Percentiles rank a stretch among this genome's conserved stretches.
These are phyloP conservation scores for Pestalotiopsis sp. DNA, from an alignment of 2,329 filamentous ascomycete genomes.

Conservation along the genomic window DNA sequence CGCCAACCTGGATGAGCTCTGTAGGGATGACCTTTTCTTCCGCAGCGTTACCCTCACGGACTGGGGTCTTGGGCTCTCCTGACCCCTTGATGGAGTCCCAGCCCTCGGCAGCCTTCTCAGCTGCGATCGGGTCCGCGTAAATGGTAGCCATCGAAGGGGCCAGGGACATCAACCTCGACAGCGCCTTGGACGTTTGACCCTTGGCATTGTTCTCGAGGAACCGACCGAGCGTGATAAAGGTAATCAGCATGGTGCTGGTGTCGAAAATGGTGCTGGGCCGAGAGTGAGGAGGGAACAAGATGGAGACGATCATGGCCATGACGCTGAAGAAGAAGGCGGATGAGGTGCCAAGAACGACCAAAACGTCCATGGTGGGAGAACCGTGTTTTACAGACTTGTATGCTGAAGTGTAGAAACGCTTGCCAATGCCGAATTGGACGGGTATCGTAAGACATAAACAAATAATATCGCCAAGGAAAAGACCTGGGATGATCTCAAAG, in stretches of 20 bases:
- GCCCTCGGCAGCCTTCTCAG: conserved; percentile 82
- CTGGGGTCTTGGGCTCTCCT: conserved; percentile 48
- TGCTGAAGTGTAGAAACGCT: conserved; percentile 90
- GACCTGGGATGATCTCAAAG: conserved; percentile 67
- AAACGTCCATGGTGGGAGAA: conserved; percentile 95
- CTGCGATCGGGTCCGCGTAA: conserved; percentile 91
- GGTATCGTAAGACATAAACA: conserved; percentile 86
- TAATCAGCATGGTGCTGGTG: conserved; percentile 97
- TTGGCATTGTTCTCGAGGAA: conserved; percentile 95
- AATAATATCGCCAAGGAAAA: conserved; percentile 86
- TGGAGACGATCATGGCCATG: conserved; percentile 81
- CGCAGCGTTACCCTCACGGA: conserved; percentile 60
- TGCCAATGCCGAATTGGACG: conserved; percentile 94
- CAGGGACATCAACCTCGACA: conserved; percentile 93
- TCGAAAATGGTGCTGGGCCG: conserved; percentile 92
- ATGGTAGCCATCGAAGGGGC: conserved; percentile 97
- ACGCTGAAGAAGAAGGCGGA: conserved; percentile 96
- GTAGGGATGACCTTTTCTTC: conserved; percentile 89
- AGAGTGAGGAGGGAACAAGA: conserved; percentile 74
- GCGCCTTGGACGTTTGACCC: conserved; percentile 91
- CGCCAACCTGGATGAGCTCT: conserved; percentile 90
- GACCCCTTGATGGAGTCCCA: conserved; percentile 58
- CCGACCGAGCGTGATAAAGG: conserved; percentile 88
- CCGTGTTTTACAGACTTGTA: conserved; percentile 90
- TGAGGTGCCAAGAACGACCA: conserved; percentile 91